Conservation (phyloP, 225 moss, liverwort and hornwort genomes). For the Straminergon stramineum region DNA sequence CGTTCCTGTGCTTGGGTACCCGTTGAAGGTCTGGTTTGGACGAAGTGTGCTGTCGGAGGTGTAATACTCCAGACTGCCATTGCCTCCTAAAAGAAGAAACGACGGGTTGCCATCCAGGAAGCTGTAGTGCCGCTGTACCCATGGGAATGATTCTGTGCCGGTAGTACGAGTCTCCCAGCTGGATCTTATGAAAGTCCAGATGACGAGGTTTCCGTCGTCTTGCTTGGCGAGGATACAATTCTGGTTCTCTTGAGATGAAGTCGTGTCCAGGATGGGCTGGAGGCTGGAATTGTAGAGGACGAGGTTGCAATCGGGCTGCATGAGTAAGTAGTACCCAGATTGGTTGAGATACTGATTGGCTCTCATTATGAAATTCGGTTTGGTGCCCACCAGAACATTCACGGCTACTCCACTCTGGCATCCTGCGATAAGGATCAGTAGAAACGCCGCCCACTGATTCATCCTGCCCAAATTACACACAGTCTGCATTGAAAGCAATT, state of each 20-base stretch:
- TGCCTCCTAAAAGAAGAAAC: not conserved
- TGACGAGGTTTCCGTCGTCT: not conserved
- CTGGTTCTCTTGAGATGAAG: rapidly evolving
- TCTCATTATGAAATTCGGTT: not conserved
- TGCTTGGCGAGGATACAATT: not conserved
- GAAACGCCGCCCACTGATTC: not conserved
- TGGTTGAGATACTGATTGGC: not conserved
- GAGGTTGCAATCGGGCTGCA: constrained; percentile 1
- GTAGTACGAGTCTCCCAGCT: not conserved
- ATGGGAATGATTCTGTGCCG: rapidly evolving
- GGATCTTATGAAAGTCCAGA: not conserved
- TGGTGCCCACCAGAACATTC: not conserved
- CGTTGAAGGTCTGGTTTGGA: not conserved
- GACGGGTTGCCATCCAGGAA: not conserved
- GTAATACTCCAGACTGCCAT: not conserved
- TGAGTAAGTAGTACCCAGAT: not conserved
- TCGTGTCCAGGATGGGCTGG: not conserved
- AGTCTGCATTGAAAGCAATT: not conserved
- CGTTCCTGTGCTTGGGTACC: not conserved
- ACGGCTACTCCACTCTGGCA: not conserved
- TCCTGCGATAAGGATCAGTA: not conserved
- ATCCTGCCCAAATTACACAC: not conserved
- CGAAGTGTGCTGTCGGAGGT: not conserved
- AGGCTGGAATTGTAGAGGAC: not conserved
- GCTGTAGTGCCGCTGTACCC: not conserved